phyloP scores from a whole-genome alignment of 768 basidiomycete species.

The Termitomyces sp. region DNA sequence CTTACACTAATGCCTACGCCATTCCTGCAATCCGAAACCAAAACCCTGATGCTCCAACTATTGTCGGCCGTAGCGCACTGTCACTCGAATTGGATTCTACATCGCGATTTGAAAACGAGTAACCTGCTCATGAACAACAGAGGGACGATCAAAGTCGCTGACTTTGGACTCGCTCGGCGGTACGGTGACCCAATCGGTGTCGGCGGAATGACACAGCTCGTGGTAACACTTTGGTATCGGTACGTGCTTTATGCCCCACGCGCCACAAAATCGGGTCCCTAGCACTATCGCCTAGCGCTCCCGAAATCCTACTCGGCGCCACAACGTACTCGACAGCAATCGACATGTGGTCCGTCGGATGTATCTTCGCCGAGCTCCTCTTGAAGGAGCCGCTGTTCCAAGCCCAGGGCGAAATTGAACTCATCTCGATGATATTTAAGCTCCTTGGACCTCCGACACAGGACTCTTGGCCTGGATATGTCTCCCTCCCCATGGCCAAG shows the following conservation, averaged over 20 bases:
- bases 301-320: constrained; percentile 91
- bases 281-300: constrained; percentile 53
- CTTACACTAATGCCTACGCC: constrained; percentile 93
- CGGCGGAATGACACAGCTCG: constrained; percentile 96
- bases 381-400: constrained; percentile 96
- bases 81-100: constrained; percentile 96
- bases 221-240: constrained; percentile 99
- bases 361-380: constrained; percentile 95
- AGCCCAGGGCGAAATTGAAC: constrained; percentile 91
- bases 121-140: constrained; percentile 99
- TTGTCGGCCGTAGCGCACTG: constrained; percentile 91
- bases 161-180: constrained; percentile 93
- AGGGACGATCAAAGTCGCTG: constrained; percentile 97
- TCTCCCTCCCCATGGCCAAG: constrained; percentile 73
- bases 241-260: constrained; percentile 26
- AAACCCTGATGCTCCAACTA: constrained; percentile 91
- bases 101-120: constrained; percentile 95
- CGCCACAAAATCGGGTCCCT: constrained; percentile 3
- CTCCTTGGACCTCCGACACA: constrained; percentile 90
- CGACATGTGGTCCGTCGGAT: constrained; percentile 98
- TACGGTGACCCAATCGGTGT: constrained; percentile 96
- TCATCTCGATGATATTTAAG: constrained; percentile 91
- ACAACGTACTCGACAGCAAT: constrained; percentile 92
- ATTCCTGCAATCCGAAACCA: constrained; percentile 97
- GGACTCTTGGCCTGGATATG: constrained; percentile 82